Conservation (phyloP, 2,329 filamentous ascomycete genomes). For the Myriosclerotinia scirpicola region DNA sequence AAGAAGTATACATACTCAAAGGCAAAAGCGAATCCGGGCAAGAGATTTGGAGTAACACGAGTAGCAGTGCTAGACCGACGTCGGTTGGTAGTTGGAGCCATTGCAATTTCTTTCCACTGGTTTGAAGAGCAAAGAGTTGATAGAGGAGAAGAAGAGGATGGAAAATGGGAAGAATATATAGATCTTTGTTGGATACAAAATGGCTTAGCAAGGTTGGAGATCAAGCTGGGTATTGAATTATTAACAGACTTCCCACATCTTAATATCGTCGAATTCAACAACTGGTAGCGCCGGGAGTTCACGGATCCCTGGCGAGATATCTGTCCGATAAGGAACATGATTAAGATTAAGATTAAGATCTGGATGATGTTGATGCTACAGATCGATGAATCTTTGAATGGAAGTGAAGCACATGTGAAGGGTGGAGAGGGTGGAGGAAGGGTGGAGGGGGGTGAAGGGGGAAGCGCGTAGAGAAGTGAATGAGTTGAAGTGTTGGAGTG, state of each 20-base stretch:
- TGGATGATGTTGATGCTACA: neutral
- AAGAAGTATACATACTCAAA: conserved; percentile 49
- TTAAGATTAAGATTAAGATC: neutral
- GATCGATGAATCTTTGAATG: conserved; percentile 8
- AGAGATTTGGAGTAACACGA: neutral
- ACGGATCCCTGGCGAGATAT: neutral
- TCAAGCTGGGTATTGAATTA: conserved; percentile 6
- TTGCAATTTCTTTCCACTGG: neutral
- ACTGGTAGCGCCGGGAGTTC: conserved; percentile 11
- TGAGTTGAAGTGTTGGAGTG: neutral
- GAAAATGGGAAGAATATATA: conserved; percentile 12
- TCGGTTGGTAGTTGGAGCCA: conserved; percentile 12
- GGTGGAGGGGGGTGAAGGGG: neutral
- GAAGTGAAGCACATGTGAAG: neutral
- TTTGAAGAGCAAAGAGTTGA: neutral
- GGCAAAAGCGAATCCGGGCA: conserved; percentile 52
- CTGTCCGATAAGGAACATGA: conserved; percentile 15
- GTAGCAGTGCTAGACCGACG: conserved; percentile 18
- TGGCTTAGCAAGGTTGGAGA: conserved; percentile 2
- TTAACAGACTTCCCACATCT: neutral
- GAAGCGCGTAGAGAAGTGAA: conserved; percentile 1
- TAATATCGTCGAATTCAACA: neutral
- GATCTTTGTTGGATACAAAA: conserved; percentile 1
- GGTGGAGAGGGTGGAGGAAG: too few species aligned
- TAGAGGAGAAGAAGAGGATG: conserved; percentile 1